Base-by-base conservation (phyloP, 2,329 filamentous ascomycete species). In the Metarhizium sp. region DNA sequence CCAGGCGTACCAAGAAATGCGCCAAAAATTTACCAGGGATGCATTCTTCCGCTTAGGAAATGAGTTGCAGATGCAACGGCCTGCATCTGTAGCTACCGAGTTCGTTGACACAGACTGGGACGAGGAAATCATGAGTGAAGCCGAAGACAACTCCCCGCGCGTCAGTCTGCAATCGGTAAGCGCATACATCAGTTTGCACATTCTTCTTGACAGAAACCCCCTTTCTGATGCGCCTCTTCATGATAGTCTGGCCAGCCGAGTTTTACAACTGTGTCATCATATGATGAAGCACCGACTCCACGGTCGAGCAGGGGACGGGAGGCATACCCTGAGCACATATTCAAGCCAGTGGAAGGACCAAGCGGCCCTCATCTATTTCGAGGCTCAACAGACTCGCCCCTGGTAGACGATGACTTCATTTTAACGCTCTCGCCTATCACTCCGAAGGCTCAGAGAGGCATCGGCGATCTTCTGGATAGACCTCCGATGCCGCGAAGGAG, bases 341-440 rank as follows among this genome's bases (percentile, higher is more conserved):
- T 71, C 45, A 87, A 87, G 69, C 78, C 85, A 36, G 84, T 92
- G 6, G 80, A 90, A 67, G 92, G 92, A 0, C 92, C 92, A 2
- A 81, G 80, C 61, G 92, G 92, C 1, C 92, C 92, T 10, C 92
- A 96, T 72, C 79, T 96, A 16, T 96, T 96, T 71, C 84, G 88
- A 61, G 80, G 79, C 57, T 90, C 87, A 20, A 78, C 81, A 36
- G 80, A 84, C 56, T 58, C 55, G 20, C 63, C 50, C 18, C 53
- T 64, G 20, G 50, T 57, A 56, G 75, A 80, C 60, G 75, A 78
- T 58, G 72, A 79, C 62, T 70, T 76, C 57, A 72, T 77, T 59
- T 73, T 92, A 53, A 83, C 86, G 29, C 78, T 92, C 69, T 92
- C 88, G 25, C 88, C 88, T 18, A 72, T 90, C 60, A 84, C 89